A percentile compares a stretch with the other conserved stretches of the same genome.
These are phyloP conservation scores for Saccharum spontaneum DNA, from an alignment of 176 grass and related monocot species.

Conservation along the genomic window DNA sequence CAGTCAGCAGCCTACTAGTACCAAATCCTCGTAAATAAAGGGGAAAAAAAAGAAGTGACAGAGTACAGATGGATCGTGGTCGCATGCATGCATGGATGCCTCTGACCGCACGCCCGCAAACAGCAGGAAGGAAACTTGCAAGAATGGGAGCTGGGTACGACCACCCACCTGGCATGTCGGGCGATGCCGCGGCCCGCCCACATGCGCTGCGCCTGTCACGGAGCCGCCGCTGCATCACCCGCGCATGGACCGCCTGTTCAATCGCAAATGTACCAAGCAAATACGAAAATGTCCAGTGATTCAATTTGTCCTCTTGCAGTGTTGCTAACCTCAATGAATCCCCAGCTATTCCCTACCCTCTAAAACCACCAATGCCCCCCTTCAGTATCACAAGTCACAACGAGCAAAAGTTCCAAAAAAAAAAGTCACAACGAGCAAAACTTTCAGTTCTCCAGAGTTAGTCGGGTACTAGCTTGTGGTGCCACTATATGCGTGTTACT, in stretches of 20 bases:
- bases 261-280: background rate
- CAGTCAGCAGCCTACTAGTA: background rate
- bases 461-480: no score
- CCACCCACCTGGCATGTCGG: conserved; percentile 28
- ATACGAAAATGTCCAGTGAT: no score
- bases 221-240: background rate
- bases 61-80: background rate
- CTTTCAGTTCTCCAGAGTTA: no score
- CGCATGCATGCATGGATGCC: background rate
- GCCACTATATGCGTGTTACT: no score
- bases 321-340: no score
- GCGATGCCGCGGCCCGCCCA: background rate
- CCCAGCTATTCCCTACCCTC: no score
- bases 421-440: no score
- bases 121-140: no score
- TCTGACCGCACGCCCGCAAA: background rate
- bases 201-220: conserved; percentile 18
- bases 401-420: no score
- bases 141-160: background rate
- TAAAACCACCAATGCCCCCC: no score
- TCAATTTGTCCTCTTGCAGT: no score
- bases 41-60: background rate
- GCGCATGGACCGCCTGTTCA: background rate
- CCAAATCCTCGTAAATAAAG: background rate
- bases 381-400: no score